Conservation (phyloP, 495 filamentous ascomycete species). For the Chaetomium tenue region DNA sequence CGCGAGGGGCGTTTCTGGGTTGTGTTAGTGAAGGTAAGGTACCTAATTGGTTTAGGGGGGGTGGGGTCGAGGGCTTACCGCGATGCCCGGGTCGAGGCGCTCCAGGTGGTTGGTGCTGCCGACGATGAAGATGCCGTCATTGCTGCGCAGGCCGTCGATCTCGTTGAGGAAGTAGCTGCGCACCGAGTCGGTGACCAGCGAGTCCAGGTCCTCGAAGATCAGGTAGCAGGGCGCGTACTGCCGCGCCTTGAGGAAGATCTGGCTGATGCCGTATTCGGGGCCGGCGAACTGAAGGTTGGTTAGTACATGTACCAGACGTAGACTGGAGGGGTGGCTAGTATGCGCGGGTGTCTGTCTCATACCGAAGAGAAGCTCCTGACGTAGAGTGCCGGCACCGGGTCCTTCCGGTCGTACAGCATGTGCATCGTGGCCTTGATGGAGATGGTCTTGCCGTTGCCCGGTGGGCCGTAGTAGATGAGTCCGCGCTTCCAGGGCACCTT, state of each 20-base stretch:
- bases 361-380: constrained; percentile 41
- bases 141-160: constrained; percentile 64
- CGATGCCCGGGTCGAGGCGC: constrained; percentile 59
- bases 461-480: constrained; percentile 59
- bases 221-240: constrained; percentile 52
- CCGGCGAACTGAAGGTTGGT: constrained; percentile 36
- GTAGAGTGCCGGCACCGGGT: constrained; percentile 39
- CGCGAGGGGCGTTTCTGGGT: constrained; percentile 56
- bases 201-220: constrained; percentile 68
- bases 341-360: constrained; percentile 25
- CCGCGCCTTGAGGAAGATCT: constrained; percentile 53
- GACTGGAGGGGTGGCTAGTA: constrained; percentile 27
- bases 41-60: too few relatives aligned
- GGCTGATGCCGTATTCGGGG: constrained; percentile 45
- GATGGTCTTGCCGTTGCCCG: constrained; percentile 68
- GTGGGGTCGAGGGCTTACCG: constrained; percentile 31
- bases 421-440: constrained; percentile 66
- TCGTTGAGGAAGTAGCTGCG: constrained; percentile 70
- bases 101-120: constrained; percentile 64
- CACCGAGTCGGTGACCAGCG: constrained; percentile 52
- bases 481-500: constrained; percentile 57
- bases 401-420: constrained; percentile 45
- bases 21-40: too few relatives aligned
- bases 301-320: neutral
- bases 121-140: constrained; percentile 66